A percentile compares a stretch with the other conserved stretches of the same genome.
These are phyloP conservation scores for Pisolithus tinctorius DNA, from an alignment of 768 basidiomycete species.

Conservation along the genomic window DNA sequence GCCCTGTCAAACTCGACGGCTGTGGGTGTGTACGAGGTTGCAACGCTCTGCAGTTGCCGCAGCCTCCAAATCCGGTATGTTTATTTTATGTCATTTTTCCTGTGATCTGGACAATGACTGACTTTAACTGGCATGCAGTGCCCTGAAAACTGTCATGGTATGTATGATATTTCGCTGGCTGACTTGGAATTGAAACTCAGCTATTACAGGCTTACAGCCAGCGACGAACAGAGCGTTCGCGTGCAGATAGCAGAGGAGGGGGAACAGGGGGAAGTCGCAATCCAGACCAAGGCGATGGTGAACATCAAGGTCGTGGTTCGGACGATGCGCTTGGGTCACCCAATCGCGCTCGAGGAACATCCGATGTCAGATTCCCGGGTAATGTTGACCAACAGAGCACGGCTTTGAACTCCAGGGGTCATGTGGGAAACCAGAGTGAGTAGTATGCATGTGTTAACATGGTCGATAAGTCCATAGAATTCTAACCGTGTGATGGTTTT, in stretches of 20 bases:
- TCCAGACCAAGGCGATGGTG: constrained; percentile 31
- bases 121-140: constrained; percentile 33
- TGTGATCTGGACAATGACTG: constrained; percentile 1
- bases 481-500: constrained; percentile 17
- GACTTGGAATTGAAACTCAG: constrained; percentile 1
- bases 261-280: constrained; percentile 35
- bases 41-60: constrained; percentile 83
- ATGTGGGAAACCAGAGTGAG: constrained; percentile 23
- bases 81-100: constrained; percentile 12
- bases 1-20: constrained; percentile 78
- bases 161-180: constrained; percentile 12
- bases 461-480: constrained; percentile 17
- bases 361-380: constrained; percentile 46
- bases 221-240: constrained; percentile 52
- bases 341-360: constrained; percentile 56
- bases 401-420: constrained; percentile 14
- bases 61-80: constrained; percentile 83
- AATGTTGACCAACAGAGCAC: constrained; percentile 21
- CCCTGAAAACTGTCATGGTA: constrained; percentile 82
- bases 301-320: constrained; percentile 27
- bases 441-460: constrained; percentile 11
- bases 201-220: constrained; percentile 65
- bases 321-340: constrained; percentile 28
- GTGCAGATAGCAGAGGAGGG: constrained; percentile 38
- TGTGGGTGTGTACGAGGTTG: constrained; percentile 91